These are phyloP conservation scores for Lichtheimia hyalospora DNA, from an alignment of 371 early-diverging fungal genomes.

Conservation along the genomic window DNA sequence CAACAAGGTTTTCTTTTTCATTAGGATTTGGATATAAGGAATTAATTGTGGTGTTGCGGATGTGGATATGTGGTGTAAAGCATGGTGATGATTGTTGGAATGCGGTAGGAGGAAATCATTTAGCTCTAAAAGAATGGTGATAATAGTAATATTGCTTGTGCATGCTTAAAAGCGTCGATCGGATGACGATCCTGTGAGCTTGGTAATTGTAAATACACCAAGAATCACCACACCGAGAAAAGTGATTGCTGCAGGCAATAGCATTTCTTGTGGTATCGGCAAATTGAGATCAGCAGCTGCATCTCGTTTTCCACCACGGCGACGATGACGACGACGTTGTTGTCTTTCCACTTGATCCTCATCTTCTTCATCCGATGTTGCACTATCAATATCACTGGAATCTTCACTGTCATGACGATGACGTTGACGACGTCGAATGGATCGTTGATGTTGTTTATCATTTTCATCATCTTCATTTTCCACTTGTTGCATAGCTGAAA, in stretches of 20 bases:
- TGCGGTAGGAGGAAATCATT: neutral
- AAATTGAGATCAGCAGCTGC: constrained; percentile 15
- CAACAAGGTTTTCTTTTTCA: no score
- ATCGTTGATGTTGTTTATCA: neutral
- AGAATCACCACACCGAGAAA: constrained; percentile 61
- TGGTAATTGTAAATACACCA: constrained; percentile 53
- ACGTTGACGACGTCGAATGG: neutral
- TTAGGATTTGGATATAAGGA: no score
- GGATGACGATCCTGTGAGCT: constrained; percentile 16
- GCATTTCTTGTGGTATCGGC: constrained; percentile 54
- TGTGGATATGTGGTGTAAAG: neutral
- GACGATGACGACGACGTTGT: constrained; percentile 12
- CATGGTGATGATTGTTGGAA: neutral
- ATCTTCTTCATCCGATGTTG: constrained; percentile 1
- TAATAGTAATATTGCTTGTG: no score
- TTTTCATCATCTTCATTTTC: constrained; percentile 1
- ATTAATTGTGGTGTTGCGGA: neutral
- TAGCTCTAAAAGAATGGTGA: neutral
- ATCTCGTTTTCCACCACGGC: constrained; percentile 9
- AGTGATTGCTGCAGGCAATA: constrained; percentile 64
- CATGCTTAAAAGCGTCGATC: constrained; percentile 13
- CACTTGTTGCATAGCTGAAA: neutral
- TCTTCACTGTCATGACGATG: constrained; percentile 2
- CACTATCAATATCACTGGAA: constrained; percentile 1
- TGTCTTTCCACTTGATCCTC: neutral